Percentiles rank a stretch among this genome's conserved stretches.
Evolutionary conservation across 768 basidiomycete species (phyloP).

Genomic region (Nidula microcarpa): DNA sequence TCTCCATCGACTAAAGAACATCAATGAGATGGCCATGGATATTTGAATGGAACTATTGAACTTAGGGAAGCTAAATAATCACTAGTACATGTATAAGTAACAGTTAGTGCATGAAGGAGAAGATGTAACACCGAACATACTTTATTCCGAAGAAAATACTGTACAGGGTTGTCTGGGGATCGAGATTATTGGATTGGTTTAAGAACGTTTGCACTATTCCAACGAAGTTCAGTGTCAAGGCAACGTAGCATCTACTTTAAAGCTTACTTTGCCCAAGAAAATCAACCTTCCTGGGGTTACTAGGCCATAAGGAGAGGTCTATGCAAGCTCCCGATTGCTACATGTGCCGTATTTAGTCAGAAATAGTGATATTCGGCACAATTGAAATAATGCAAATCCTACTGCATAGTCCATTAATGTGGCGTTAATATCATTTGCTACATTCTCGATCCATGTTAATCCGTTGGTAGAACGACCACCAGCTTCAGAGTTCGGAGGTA

Average conservation of each 20-base stretch:
- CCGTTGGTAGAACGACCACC: constrained; percentile 54
- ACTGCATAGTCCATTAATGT: constrained; percentile 52
- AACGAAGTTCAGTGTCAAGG: background rate
- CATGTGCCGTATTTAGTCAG: background rate
- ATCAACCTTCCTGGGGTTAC: constrained; percentile 41
- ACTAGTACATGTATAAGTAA: constrained; percentile 15
- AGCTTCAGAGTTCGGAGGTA: constrained; percentile 37
- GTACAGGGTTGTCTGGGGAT: constrained; percentile 47
- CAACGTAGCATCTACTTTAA: background rate
- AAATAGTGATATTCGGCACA: background rate
- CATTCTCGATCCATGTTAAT: constrained; percentile 44
- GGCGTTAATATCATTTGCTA: constrained; percentile 38
- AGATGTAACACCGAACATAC: constrained; percentile 14
- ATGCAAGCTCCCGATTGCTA: constrained; percentile 44
- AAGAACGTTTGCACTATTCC: constrained; percentile 39
- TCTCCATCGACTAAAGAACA: constrained; percentile 36
- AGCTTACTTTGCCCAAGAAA: constrained; percentile 45
- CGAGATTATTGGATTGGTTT: constrained; percentile 35
- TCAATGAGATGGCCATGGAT: background rate
- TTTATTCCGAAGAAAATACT: constrained; percentile 55
- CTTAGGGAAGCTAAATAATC: constrained; percentile 41
- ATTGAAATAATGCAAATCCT: constrained; percentile 6
- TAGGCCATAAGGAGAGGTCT: constrained; percentile 47
- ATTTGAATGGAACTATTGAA: constrained; percentile 11
- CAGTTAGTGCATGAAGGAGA: background rate